Evolutionary conservation across 805 yeast genomes (phyloP).

Genomic region (Pichia ethanolica): DNA sequence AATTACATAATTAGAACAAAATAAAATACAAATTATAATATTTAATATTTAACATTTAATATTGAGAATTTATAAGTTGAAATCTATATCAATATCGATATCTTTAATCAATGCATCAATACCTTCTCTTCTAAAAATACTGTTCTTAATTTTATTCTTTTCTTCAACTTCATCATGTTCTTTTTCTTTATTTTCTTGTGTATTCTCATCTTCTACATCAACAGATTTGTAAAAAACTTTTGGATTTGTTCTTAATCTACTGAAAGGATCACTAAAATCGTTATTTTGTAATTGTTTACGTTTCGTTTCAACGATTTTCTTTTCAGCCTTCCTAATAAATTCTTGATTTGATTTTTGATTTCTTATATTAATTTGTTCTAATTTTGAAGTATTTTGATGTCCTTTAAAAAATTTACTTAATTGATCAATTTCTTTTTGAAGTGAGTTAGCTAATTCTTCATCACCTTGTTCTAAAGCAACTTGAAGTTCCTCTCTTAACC

Average conservation of each 20-base stretch:
- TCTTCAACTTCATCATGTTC: slow-evolving; percentile 39
- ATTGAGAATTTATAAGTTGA: slow-evolving; percentile 9
- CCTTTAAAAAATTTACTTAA: slow-evolving; percentile 29
- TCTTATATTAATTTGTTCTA: slow-evolving; percentile 73
- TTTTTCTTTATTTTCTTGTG: slow-evolving; percentile 46
- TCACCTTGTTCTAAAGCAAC: slow-evolving; percentile 61
- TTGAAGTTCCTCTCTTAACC: slow-evolving; percentile 63
- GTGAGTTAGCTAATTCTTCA: slow-evolving; percentile 33
- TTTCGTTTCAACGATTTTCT: slow-evolving; percentile 50
- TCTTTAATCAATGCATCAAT: slow-evolving; percentile 26
- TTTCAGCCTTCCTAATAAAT: slow-evolving; percentile 72
- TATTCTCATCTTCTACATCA: slow-evolving; percentile 41
- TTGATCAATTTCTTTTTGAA: slow-evolving; percentile 39
- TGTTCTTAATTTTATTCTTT: slow-evolving; percentile 24
- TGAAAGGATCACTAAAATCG: slow-evolving; percentile 62
- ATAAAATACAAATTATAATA: background rate
- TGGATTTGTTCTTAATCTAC: slow-evolving; percentile 82
- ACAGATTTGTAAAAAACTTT: slow-evolving; percentile 63
- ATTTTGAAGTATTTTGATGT: slow-evolving; percentile 35
- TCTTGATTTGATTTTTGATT: slow-evolving; percentile 77
- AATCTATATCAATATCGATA: slow-evolving; percentile 23
- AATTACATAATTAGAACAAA: background rate
- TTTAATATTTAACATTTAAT: too few relatives aligned
- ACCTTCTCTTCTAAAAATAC: slow-evolving; percentile 24
- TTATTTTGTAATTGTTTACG: slow-evolving; percentile 38